Percentiles rank a stretch among this genome's conserved stretches.
Conservation (phyloP, 129 eudicot species). For the Flaveria trinervia region DNA sequence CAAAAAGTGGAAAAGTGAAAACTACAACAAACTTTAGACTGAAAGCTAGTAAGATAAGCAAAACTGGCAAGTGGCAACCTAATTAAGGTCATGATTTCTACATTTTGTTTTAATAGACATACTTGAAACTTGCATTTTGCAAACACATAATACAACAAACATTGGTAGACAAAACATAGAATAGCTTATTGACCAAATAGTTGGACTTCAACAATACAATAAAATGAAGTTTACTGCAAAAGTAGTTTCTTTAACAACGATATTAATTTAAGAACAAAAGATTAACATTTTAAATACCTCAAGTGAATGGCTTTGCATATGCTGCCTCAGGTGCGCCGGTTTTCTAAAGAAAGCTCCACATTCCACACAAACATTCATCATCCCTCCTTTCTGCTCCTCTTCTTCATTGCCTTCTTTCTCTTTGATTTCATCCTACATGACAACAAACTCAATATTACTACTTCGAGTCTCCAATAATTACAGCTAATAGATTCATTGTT, state of each 20-base stretch:
- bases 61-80: too few relatives aligned
- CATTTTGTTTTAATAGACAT: not conserved
- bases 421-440: slow-evolving; percentile 53
- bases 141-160: not conserved
- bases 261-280: not conserved
- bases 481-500: not conserved
- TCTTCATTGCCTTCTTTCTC: slow-evolving; percentile 37
- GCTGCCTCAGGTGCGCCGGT: slow-evolving; percentile 88
- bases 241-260: not conserved
- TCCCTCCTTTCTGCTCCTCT: slow-evolving; percentile 29
- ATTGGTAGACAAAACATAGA: not conserved
- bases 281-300: slow-evolving; percentile 45
- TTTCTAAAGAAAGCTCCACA: slow-evolving; percentile 74
- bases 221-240: not conserved
- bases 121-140: not conserved
- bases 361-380: slow-evolving; percentile 59
- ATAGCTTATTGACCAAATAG: not conserved
- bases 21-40: not conserved
- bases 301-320: slow-evolving; percentile 86
- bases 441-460: not conserved
- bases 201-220: not conserved
- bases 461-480: not conserved
- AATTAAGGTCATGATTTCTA: not conserved
- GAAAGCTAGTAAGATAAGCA: too few relatives aligned
- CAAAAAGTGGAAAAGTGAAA: not conserved